A percentile compares a stretch with the other conserved stretches of the same genome.
Conservation (phyloP, 495 filamentous ascomycete species). For the Trichoderma asperelloides region DNA sequence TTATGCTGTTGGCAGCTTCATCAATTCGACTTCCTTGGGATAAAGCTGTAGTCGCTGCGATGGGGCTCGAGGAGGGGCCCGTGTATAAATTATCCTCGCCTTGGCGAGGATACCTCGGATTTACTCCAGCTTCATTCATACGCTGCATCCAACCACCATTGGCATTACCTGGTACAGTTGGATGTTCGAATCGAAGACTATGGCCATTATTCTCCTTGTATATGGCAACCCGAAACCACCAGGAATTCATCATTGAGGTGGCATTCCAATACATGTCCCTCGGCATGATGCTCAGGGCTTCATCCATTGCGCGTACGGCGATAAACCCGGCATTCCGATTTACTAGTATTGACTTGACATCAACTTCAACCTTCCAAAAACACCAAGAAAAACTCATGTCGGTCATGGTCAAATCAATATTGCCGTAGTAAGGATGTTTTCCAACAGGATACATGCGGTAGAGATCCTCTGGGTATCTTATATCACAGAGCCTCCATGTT, state of each 20-base stretch:
- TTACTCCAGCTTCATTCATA: constrained; percentile 80
- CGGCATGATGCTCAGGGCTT: constrained; percentile 79
- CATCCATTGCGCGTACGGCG: constrained; percentile 85
- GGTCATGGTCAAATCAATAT: constrained; percentile 72
- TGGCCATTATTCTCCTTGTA: constrained; percentile 50
- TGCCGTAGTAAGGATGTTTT: constrained; percentile 64
- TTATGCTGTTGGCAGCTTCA: constrained; percentile 55
- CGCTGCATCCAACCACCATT: constrained; percentile 92
- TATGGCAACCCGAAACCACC: constrained; percentile 83
- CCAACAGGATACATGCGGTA: constrained; percentile 61
- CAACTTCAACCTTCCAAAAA: constrained; percentile 77
- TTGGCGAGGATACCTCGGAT: constrained; percentile 24
- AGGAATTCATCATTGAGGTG: constrained; percentile 98
- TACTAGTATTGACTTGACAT: constrained; percentile 45
- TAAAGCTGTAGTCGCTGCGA: constrained; percentile 23
- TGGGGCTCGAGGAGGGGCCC: neutral
- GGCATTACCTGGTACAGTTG: constrained; percentile 75
- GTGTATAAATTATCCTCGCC: neutral
- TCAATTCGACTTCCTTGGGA: constrained; percentile 44
- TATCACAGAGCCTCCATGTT: constrained; percentile 71
- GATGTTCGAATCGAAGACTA: constrained; percentile 75
- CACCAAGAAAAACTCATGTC: constrained; percentile 89
- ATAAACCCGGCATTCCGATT: constrained; percentile 56
- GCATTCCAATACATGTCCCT: constrained; percentile 97
- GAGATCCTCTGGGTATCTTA: constrained; percentile 79